Evolutionary conservation across 2,329 filamentous ascomycete genomes (phyloP), one percentile per base, ranked within the genome.

Genomic region (Microdochium bolleyi): DNA sequence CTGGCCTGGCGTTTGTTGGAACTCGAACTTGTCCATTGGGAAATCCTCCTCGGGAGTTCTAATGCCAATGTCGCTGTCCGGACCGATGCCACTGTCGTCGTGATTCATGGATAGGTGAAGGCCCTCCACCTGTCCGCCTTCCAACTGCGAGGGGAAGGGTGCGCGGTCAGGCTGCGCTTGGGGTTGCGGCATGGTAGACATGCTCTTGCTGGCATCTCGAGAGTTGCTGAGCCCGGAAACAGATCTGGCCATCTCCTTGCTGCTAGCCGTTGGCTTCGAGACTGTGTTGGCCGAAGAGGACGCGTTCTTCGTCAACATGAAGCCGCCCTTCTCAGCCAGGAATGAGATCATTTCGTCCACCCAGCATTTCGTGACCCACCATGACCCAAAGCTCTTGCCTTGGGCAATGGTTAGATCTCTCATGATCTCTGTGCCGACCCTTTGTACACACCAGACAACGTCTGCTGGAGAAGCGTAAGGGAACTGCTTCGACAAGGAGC

Each of bases 281-380:
- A 55, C 56, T 3, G 62, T 59, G 8, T 63, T 61, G 13, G 62
- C 57, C 8, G 63, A 61, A 11, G 68, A 68, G 3, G 69, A 70
- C 8, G 69, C 57, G 27, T 51, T 70, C 57, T 73, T 80, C 54
- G 78, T 78, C 58, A 78, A 77, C 74, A 96, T 84, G 64, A 96
- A 96, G 0, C 92, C 92, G 50, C 92, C 92, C 61, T 92, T 85
- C 62, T 95, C 90, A 0, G 89, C 90, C 59, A 96, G 76, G 79
- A 95, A 96, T 53, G 87, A 79, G 50, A 91, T 83, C 89, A 95
- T 95, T 71, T 97, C 92, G 63, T 96, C 92, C 51, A 96, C 82
- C 78, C 92, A 97, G 54, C 92, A 92, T 67, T 96, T 96, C 3
- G 91, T 91, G 54, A 96, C 88, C 89, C 89, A 94, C 90, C 90